Evolutionary conservation across 2,329 filamentous ascomycete genomes (phyloP).

Genomic region (Nothopassalora personata): DNA sequence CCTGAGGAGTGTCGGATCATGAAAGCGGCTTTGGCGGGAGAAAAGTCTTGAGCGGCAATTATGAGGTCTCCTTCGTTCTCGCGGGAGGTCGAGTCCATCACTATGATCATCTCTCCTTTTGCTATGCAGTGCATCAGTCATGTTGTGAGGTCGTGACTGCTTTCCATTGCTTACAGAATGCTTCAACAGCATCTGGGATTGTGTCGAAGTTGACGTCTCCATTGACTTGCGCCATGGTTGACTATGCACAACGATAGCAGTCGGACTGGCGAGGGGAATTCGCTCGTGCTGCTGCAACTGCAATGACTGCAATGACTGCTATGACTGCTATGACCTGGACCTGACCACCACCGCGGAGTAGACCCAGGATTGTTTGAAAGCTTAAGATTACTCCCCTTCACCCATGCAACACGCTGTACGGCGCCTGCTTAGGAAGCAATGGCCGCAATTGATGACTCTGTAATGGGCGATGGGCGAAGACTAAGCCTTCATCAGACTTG

Average conservation of each 20-base stretch:
- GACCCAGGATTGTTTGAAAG: slow-evolving; percentile 3
- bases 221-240: slow-evolving; percentile 25
- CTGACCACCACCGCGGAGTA: not conserved
- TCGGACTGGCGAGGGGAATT: not conserved
- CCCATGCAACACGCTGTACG: not conserved
- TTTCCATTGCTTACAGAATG: slow-evolving; percentile 35
- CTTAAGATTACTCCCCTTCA: slow-evolving; percentile 2
- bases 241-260: not conserved
- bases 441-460: not conserved
- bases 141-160: not conserved
- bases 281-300: not conserved
- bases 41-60: slow-evolving; percentile 80
- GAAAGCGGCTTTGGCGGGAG: slow-evolving; percentile 88
- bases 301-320: not conserved
- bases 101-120: slow-evolving; percentile 82
- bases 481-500: not conserved
- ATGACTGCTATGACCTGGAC: not conserved
- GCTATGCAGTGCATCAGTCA: slow-evolving; percentile 15
- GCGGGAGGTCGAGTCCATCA: slow-evolving; percentile 84
- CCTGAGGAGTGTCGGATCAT: slow-evolving; percentile 87
- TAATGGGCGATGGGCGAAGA: not conserved
- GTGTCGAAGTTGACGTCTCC: slow-evolving; percentile 38
- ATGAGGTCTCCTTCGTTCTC: slow-evolving; percentile 99
- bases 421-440: not conserved
- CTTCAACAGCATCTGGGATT: slow-evolving; percentile 43